A percentile compares a stretch with the other conserved stretches of the same genome.
These are phyloP conservation scores for Tagetes patula DNA, from an alignment of 129 eudicot genomes.

Conservation along the genomic window DNA sequence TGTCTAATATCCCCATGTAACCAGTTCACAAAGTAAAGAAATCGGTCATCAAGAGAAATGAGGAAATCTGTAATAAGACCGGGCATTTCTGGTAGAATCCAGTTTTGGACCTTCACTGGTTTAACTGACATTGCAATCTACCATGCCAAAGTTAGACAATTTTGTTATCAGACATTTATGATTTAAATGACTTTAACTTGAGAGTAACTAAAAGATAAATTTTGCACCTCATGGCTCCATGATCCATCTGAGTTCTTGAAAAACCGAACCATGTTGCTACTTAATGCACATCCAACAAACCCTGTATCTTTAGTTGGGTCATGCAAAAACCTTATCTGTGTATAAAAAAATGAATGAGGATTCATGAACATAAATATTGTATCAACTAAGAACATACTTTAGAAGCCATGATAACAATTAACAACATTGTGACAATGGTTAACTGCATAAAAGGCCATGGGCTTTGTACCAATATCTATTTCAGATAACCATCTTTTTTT, in stretches of 20 bases:
- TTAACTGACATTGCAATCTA: conserved; percentile 68
- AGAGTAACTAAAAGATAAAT: neutral
- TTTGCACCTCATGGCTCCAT: conserved; percentile 82
- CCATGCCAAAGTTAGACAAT: neutral
- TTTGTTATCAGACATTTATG: neutral
- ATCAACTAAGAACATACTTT: neutral
- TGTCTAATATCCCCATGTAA: conserved; percentile 95
- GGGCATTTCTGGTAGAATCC: conserved; percentile 97
- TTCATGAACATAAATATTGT: conserved; percentile 6
- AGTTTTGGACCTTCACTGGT: conserved; percentile 83
- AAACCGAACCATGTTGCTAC: conserved; percentile 93
- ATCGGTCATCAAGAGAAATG: conserved; percentile 89
- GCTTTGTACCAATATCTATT: conserved; percentile 2
- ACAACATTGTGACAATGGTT: neutral
- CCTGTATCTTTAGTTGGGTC: conserved; percentile 91
- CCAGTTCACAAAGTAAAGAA: conserved; percentile 90
- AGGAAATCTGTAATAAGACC: conserved; percentile 95
- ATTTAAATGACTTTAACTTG: neutral
- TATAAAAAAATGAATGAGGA: conserved; percentile 2
- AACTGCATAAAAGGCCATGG: neutral
- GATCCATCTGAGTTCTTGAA: conserved; percentile 74
- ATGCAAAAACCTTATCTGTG: conserved; percentile 88
- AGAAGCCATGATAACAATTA: neutral
- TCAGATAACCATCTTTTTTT: neutral
- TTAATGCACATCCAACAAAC: conserved; percentile 85